Conservation (phyloP, 2,329 filamentous ascomycete species). For the Aspergillus sp. region DNA sequence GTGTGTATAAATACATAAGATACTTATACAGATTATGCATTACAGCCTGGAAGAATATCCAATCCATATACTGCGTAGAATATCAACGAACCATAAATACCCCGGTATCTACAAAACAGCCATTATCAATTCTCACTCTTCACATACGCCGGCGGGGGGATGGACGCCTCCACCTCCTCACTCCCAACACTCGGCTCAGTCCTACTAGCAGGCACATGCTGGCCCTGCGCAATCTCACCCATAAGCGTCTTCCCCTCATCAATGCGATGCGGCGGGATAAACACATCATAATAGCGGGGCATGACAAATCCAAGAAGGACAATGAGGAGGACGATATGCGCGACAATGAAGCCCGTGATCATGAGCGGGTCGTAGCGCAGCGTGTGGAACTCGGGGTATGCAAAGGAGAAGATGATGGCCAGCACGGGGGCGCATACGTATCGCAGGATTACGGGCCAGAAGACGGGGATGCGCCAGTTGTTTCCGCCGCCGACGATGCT, state of each 20-base stretch:
- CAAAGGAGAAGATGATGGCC: slow-evolving; percentile 54
- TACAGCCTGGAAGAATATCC: too few species aligned
- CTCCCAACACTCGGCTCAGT: background rate
- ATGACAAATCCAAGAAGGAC: slow-evolving; percentile 52
- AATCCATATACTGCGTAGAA: too few species aligned
- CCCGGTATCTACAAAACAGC: background rate
- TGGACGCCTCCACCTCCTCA: background rate
- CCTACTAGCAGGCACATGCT: background rate
- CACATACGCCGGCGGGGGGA: background rate
- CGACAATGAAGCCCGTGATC: slow-evolving; percentile 52
- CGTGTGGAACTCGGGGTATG: slow-evolving; percentile 52
- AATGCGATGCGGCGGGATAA: slow-evolving; percentile 51
- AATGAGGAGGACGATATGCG: slow-evolving; percentile 48
- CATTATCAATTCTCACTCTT: background rate
- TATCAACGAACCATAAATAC: too few species aligned
- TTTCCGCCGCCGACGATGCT: slow-evolving; percentile 53
- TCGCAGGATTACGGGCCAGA: slow-evolving; percentile 53
- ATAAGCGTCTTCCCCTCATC: slow-evolving; percentile 40
- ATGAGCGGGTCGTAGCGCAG: slow-evolving; percentile 53
- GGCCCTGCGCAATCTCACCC: background rate
- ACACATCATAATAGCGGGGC: slow-evolving; percentile 55
- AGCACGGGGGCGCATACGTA: slow-evolving; percentile 53
- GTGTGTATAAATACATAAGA: too few species aligned
- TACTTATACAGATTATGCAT: too few species aligned
- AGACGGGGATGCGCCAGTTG: slow-evolving; percentile 57